Evolutionary conservation across 495 filamentous ascomycete genomes (phyloP), one percentile per base, ranked within the genome.

Genomic region (Neurospora hispaniola): DNA sequence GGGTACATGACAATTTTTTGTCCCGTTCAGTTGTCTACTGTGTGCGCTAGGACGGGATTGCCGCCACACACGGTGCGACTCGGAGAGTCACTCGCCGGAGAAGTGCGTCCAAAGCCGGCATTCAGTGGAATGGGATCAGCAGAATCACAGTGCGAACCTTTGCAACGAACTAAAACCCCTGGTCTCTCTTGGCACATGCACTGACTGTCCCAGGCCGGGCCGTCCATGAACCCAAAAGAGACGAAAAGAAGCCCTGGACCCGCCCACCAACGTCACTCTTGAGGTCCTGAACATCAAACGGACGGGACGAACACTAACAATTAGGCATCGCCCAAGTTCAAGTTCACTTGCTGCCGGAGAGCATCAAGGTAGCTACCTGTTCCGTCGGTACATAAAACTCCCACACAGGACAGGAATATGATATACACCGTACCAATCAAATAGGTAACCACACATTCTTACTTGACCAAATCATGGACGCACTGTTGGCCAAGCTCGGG

Each of bases 401-500:
- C 54, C 23, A 27, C 16, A 27, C 11, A 31, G 35, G 35, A 62
- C 54, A 62, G 12, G 12, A 66, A 10, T 18, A 66, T 66, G 54
- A 35, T 66, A 35, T 27, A 35, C 2, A 35, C 54, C 4, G 35
- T 38, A 35, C 54, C 54, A 66, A 66, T 66, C 9, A 66, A 66
- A 16, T 66, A n/a, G n/a, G n/a, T n/a, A 66, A 35, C 35, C 54
- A 35, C 54, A 35, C 27, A 35, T 35, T 66, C 16, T 66, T 66
- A 75, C 73, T 72, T 69, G 27, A 70, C 12, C 31, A 74, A 77
- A 88, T 79, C 72, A 97, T 97, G 94, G 94, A 97, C 76, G 86
- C 89, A 72, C 88, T 97, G 73, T 83, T 96, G 72, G 82, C 85
- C 54, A 89, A 89, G 73, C 88, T 96, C 81, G 76, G 86, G 74